Percentiles rank a stretch among this genome's conserved stretches.
phyloP scores from a whole-genome alignment of 768 basidiomycete species.

The Tylopilus intermedius region DNA sequence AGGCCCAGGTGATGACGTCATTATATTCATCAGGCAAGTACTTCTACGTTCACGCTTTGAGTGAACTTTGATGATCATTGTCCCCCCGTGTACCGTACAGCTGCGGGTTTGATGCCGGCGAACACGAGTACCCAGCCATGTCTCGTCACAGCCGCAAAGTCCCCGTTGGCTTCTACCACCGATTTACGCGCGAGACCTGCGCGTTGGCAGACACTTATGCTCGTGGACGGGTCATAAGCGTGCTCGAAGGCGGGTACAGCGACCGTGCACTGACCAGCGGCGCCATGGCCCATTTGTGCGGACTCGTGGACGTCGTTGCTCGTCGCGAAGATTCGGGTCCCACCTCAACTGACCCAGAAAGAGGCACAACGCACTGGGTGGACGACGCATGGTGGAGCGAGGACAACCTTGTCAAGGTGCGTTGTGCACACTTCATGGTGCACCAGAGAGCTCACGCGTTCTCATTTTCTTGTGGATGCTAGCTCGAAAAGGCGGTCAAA shows the following conservation, averaged over 20 bases:
- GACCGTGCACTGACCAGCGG: conserved; percentile 85
- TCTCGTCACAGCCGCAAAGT: conserved; percentile 88
- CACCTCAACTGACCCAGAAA: not conserved
- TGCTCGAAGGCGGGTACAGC: conserved; percentile 94
- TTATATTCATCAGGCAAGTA: conserved; percentile 82
- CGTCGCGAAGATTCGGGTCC: not conserved
- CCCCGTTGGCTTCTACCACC: conserved; percentile 78
- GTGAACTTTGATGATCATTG: not conserved
- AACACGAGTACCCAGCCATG: conserved; percentile 89
- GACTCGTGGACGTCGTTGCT: conserved; percentile 42
- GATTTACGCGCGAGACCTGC: conserved; percentile 71
- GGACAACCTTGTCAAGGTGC: conserved; percentile 56
- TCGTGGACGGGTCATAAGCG: conserved; percentile 70
- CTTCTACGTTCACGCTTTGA: not conserved
- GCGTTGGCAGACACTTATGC: conserved; percentile 62
- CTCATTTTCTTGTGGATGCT: not conserved
- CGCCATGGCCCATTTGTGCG: conserved; percentile 73
- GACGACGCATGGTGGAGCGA: conserved; percentile 59
- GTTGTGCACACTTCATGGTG: not conserved
- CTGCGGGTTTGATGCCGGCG: conserved; percentile 92
- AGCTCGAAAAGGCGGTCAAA: conserved; percentile 67
- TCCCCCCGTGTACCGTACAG: conserved; percentile 33
- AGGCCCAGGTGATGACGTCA: conserved; percentile 58
- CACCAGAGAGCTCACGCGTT: not conserved
- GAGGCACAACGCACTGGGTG: conserved; percentile 19